These are phyloP conservation scores for Talaromyces sp. DNA, from an alignment of 2,329 filamentous ascomycete genomes.

Conservation along the genomic window DNA sequence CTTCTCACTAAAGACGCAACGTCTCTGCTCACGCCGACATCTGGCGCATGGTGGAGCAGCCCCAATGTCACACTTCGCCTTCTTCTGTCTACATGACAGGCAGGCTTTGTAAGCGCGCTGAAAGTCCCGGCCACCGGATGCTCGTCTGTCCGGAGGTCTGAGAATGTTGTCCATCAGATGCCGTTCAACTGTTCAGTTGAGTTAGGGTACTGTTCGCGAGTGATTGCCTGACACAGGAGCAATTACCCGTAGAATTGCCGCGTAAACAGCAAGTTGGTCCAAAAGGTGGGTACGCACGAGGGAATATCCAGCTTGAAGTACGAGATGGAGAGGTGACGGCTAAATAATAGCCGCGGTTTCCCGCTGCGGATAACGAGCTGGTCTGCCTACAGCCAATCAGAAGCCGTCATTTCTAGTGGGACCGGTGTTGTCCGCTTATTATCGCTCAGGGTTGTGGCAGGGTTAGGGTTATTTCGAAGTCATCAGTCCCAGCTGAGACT, in stretches of 20 bases:
- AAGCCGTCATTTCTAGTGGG: neutral
- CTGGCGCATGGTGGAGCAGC: conserved; percentile 46
- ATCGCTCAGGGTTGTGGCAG: conserved; percentile 5
- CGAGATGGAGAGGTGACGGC: neutral
- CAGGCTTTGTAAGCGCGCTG: conserved; percentile 57
- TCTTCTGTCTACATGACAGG: conserved; percentile 53
- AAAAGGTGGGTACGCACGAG: neutral
- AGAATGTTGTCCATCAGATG: conserved; percentile 17
- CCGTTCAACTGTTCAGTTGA: neutral
- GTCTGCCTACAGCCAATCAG: neutral
- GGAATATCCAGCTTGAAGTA: neutral
- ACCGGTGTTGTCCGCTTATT: conserved; percentile 4
- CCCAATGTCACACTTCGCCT: conserved; percentile 53
- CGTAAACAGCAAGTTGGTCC: neutral
- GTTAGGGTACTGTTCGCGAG: neutral
- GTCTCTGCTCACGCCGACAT: conserved; percentile 52
- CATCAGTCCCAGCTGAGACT: neutral
- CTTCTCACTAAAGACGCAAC: conserved; percentile 50
- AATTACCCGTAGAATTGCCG: conserved; percentile 15
- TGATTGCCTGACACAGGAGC: neutral
- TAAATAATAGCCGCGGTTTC: conserved; percentile 5
- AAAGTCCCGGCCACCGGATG: conserved; percentile 21
- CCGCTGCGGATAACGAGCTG: neutral
- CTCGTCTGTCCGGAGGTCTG: conserved; percentile 17
- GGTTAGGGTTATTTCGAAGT: neutral